These are phyloP conservation scores for Apophysomyces sp. DNA, from an alignment of 371 early-diverging fungal genomes.

Conservation along the genomic window DNA sequence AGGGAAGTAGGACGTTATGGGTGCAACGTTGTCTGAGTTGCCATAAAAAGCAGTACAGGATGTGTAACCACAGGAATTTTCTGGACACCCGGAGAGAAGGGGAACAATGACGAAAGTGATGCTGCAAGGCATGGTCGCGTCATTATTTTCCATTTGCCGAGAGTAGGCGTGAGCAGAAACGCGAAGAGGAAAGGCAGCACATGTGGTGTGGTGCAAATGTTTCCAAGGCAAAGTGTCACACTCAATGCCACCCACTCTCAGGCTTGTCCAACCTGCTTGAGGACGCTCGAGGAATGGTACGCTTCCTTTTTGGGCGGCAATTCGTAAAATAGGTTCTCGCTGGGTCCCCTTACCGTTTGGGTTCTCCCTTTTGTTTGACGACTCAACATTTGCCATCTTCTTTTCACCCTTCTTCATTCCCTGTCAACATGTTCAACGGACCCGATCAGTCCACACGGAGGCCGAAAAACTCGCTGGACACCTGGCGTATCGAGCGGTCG, in stretches of 20 bases:
- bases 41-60: conserved; percentile 1
- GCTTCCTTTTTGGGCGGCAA: not conserved
- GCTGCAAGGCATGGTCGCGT: conserved; percentile 2
- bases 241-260: conserved; percentile 1
- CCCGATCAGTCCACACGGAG: conserved; percentile 2
- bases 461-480: not conserved
- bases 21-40: conserved; percentile 1
- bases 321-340: conserved; percentile 3
- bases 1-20: not conserved
- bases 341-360: conserved; percentile 3
- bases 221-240: conserved; percentile 4
- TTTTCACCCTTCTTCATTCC: not conserved
- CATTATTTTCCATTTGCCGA: not conserved
- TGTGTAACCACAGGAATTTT: not conserved
- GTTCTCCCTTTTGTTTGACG: conserved; percentile 4
- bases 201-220: conserved; percentile 2
- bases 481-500: conserved; percentile 3
- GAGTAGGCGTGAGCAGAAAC: not conserved
- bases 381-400: not conserved
- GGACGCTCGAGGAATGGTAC: conserved; percentile 1
- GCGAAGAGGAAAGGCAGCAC: conserved; percentile 2
- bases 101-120: conserved; percentile 1
- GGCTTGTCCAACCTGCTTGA: conserved; percentile 3
- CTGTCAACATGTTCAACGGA: not conserved
- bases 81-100: not conserved